phyloP scores from a whole-genome alignment of 2,329 filamentous ascomycete species.

The Cladobotryum mycophilum region DNA sequence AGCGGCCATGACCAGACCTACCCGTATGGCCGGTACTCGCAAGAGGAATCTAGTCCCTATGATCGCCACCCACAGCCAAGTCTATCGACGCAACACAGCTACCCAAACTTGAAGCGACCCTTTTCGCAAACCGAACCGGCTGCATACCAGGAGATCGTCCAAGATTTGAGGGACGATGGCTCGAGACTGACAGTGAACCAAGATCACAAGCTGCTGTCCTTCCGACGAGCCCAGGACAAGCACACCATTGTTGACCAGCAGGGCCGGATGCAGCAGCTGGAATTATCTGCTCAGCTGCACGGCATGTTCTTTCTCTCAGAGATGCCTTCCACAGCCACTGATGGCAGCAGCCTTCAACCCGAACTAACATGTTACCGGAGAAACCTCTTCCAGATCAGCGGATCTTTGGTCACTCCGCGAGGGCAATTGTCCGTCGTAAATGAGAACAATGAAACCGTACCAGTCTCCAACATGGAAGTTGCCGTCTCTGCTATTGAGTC shows the following conservation, averaged over 20 bases:
- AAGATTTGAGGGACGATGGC: constrained; percentile 53
- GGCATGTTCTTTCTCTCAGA: constrained; percentile 88
- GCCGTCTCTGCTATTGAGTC: constrained; percentile 90
- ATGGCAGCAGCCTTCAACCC: constrained; percentile 56
- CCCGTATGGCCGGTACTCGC: constrained; percentile 47
- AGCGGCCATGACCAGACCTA: constrained; percentile 45
- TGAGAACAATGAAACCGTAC: constrained; percentile 76
- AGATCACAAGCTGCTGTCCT: constrained; percentile 55
- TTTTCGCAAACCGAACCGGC: constrained; percentile 51
- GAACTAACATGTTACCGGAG: constrained; percentile 94
- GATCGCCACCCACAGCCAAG: constrained; percentile 45
- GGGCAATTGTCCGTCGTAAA: constrained; percentile 74
- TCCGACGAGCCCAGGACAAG: constrained; percentile 52
- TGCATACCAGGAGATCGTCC: constrained; percentile 54
- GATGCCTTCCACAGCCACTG: constrained; percentile 58
- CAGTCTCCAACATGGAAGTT: constrained; percentile 76
- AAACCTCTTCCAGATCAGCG: constrained; percentile 94
- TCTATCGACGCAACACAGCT: constrained; percentile 45
- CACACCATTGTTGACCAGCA: constrained; percentile 54
- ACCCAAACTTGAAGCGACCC: constrained; percentile 50
- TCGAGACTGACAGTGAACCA: constrained; percentile 53
- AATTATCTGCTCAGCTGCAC: constrained; percentile 67
- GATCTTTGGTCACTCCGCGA: constrained; percentile 74
- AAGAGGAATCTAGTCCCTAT: constrained; percentile 49
- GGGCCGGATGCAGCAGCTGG: constrained; percentile 54